Conservation (phyloP, 805 yeast genomes). For the Candida argentea region DNA sequence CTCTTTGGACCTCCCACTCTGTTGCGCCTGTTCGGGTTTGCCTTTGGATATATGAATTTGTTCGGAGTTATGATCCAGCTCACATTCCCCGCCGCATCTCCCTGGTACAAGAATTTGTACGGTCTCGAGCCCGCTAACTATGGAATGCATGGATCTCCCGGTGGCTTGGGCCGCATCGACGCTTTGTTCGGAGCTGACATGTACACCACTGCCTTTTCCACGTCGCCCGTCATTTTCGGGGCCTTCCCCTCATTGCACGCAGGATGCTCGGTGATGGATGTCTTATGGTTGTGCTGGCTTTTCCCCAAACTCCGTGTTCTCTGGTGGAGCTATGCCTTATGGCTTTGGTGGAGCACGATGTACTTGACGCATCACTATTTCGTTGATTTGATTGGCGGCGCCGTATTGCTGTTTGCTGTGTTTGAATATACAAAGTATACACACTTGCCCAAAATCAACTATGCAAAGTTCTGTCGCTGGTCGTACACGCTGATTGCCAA, state of each 20-base stretch:
- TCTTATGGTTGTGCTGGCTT: constrained; percentile 70
- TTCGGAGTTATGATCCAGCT: constrained; percentile 78
- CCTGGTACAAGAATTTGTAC: constrained; percentile 85
- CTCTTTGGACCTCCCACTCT: constrained; percentile 88
- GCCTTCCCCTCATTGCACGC: constrained; percentile 83
- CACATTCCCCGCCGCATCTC: constrained; percentile 89
- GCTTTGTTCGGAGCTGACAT: constrained; percentile 64
- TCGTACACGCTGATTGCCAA: constrained; percentile 36
- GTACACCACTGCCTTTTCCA: constrained; percentile 73
- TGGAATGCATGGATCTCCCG: constrained; percentile 88
- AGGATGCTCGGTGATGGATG: constrained; percentile 92
- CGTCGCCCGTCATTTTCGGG: constrained; percentile 90
- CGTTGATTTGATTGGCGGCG: constrained; percentile 89
- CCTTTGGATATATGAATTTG: constrained; percentile 91
- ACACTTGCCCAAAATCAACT: constrained; percentile 51
- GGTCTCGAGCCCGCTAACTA: constrained; percentile 88
- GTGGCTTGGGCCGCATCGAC: constrained; percentile 88
- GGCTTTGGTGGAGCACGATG: constrained; percentile 99
- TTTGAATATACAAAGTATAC: constrained; percentile 61
- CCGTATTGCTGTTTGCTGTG: constrained; percentile 62
- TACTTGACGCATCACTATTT: constrained; percentile 95
- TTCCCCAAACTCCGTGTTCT: constrained; percentile 63
- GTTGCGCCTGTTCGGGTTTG: constrained; percentile 75
- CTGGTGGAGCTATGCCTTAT: constrained; percentile 69
- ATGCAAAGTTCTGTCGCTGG: constrained; percentile 58